Base-by-base conservation (phyloP, 805 yeast species). In the Suhomyces faveliae region DNA sequence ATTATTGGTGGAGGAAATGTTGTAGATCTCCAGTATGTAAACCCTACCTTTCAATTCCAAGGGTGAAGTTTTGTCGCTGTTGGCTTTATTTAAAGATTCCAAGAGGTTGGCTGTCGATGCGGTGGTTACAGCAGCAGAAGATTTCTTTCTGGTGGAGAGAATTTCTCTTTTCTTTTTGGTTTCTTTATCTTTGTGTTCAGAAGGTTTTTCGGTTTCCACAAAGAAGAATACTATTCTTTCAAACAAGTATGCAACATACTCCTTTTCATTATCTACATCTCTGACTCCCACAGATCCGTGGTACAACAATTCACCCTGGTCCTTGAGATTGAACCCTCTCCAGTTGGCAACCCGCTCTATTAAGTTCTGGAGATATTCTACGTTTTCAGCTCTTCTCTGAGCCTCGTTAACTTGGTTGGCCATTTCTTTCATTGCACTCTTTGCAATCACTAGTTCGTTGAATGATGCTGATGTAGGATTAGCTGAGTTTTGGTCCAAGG, bases 351-450 rank as follows among this genome's bases (percentile, higher is more conserved):
- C 95, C 49, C 91, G 79, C 17, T 82, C 87, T 46, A 78, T 76
- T 39, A 94, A 75, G 45, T 84, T 85, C 55, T 79, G 81, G 37
- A 87, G 74, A 30, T 81, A 78, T 49, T 83, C 86, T 46, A 83
- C 78, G 66, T 94, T 94, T 64, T 94, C 99, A 1, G 94, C 84
- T 54, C 87, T 77, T 67, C 99, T 79, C 70, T 91, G 97, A 15
- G 96, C 89, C 64, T 94, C 99, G 68, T 94, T 94, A 29, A 94
- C 92, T 55, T 81, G 83, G 55, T 81, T 78, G 17, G 97, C 96
- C 58, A 92, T 91, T 53, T 84, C 90, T 57, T 84, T 88, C 61
- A 92, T 81, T 19, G 89, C 82, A 24, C 80, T 80, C 46, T 81
- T 71, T 2, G 97, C 97, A 46, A 78, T 65, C 22, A 78, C 71